phyloP scores from a whole-genome alignment of 305 asterid genomes.

The Fraxinus sp. region DNA sequence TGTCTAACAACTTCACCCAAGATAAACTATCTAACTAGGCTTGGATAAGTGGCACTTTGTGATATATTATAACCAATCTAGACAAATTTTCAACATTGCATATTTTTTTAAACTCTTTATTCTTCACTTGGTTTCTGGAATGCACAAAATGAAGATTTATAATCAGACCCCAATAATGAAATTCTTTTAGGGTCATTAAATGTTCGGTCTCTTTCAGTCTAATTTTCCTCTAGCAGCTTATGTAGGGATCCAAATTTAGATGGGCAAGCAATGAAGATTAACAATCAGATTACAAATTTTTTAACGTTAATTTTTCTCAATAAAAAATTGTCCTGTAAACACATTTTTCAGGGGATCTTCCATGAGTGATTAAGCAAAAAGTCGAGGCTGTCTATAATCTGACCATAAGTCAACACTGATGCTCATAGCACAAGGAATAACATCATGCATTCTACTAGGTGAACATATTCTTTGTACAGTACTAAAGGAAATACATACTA shows the following conservation, averaged over 20 bases:
- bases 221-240: not conserved
- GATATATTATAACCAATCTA: not conserved
- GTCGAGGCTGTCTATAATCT: not conserved
- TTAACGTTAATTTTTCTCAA: not conserved
- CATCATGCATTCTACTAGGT: constrained; percentile 1
- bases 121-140: not conserved
- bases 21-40: not conserved
- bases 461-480: constrained; percentile 7
- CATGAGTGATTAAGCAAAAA: not conserved
- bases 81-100: not conserved
- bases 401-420: constrained; percentile 2
- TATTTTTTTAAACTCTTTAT: not conserved
- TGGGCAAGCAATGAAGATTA: not conserved
- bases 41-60: not conserved
- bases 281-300: not conserved
- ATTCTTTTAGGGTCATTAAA: not conserved
- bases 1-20: not conserved
- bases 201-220: not conserved
- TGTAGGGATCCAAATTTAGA: not conserved
- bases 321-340: not conserved
- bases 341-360: not conserved
- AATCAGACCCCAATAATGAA: not conserved
- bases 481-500: constrained; percentile 29
- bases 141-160: not conserved
- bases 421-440: constrained; percentile 7